Evolutionary conservation across 257 asterid species (phyloP).

Genomic region (Catharanthus roseus): DNA sequence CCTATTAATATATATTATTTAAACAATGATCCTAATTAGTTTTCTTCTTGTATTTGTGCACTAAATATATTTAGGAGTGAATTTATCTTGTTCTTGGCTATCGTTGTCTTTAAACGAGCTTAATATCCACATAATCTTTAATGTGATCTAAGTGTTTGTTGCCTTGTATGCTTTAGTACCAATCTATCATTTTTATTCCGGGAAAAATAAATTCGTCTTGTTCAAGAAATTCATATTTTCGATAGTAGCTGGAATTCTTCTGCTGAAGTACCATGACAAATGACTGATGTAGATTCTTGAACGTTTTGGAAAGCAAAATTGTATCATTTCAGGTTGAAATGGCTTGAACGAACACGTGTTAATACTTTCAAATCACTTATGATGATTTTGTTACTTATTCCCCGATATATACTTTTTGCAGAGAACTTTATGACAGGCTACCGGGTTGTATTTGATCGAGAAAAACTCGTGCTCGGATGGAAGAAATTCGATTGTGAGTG

Average conservation of each 20-base stretch:
- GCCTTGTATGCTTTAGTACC: not conserved
- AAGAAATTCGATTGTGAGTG: conserved; percentile 62
- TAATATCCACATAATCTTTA: not conserved
- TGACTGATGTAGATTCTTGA: not conserved
- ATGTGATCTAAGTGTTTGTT: not conserved
- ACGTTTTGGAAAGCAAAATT: no score
- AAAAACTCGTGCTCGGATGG: conserved; percentile 79
- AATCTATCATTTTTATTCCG: no score
- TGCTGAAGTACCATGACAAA: not conserved
- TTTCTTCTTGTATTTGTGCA: not conserved
- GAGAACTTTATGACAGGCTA: conserved; percentile 87
- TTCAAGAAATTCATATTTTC: not conserved
- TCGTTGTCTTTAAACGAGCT: not conserved
- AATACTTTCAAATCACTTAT: not conserved
- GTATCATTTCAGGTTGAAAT: not conserved
- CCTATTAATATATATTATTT: not conserved
- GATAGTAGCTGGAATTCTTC: not conserved
- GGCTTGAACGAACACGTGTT: not conserved
- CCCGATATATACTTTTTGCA: conserved; percentile 18
- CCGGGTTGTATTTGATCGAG: conserved; percentile 79
- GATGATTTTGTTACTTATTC: not conserved
- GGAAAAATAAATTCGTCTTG: no score
- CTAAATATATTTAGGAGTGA: not conserved
- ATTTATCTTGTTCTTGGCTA: not conserved
- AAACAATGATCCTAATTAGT: not conserved